Evolutionary conservation across 495 filamentous ascomycete species (phyloP).

Genomic region (Lophiostoma macrostomum): DNA sequence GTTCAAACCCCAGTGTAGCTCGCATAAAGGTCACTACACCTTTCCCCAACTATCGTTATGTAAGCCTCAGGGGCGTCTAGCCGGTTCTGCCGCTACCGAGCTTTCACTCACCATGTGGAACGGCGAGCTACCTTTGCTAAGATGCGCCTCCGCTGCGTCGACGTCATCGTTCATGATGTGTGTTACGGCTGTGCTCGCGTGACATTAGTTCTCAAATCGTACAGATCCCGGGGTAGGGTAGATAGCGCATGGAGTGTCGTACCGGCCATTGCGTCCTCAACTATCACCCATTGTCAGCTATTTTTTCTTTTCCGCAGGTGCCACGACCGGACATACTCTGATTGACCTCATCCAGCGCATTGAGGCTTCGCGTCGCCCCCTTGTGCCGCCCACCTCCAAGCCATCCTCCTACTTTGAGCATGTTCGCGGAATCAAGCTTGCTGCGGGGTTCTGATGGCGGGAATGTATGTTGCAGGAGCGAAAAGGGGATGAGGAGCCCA

Average conservation of each 20-base stretch:
- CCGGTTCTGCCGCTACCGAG: neutral
- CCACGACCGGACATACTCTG: slow-evolving; percentile 47
- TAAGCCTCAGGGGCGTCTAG: neutral
- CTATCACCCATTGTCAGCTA: slow-evolving; percentile 40
- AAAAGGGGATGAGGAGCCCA: neutral
- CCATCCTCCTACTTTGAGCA: slow-evolving; percentile 49
- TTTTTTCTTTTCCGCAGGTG: neutral
- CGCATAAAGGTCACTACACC: slow-evolving; percentile 80
- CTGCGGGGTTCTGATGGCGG: neutral
- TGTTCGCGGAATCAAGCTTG: too few relatives aligned
- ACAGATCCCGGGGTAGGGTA: neutral
- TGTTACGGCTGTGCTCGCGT: slow-evolving; percentile 40
- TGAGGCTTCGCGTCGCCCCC: slow-evolving; percentile 56
- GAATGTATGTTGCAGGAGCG: neutral
- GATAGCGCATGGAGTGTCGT: slow-evolving; percentile 8
- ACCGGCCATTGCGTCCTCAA: slow-evolving; percentile 64
- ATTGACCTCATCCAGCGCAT: slow-evolving; percentile 56
- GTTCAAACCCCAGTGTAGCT: slow-evolving; percentile 88
- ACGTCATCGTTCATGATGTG: slow-evolving; percentile 94
- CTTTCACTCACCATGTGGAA: slow-evolving; percentile 69
- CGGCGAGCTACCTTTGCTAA: slow-evolving; percentile 73
- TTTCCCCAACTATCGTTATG: slow-evolving; percentile 59
- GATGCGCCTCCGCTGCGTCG: slow-evolving; percentile 71
- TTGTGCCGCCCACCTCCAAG: slow-evolving; percentile 54
- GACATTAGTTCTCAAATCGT: slow-evolving; percentile 7